Base-by-base conservation (phyloP, 805 yeast species). In the Cyberlindnera saturnus region DNA sequence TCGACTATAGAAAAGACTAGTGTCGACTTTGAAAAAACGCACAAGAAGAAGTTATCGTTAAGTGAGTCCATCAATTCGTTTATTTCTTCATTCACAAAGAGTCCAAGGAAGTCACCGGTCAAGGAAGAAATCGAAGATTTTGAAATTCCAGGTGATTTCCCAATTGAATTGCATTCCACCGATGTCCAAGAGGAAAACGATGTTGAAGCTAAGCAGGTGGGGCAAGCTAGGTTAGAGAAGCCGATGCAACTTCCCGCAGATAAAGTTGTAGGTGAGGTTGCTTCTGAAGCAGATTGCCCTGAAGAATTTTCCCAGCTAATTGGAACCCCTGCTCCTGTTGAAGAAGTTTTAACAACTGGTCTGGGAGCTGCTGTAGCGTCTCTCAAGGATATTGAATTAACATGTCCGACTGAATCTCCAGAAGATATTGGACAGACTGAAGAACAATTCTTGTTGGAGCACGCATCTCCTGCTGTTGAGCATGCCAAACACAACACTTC, bases 1-100 rank as follows among this genome's bases (percentile, higher is more conserved):
- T 37, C 56, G 9, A 56, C 61, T 3, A 18, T 56, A 1, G 36
- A 40, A 31, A 44, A 45, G 18, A 23, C 20, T 11, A 42, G 39
- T 8, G 15, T 34, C 15, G 17, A 39, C 4, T 20, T 36, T 1
- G 16, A 23, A 19, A 43, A 36, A 28, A 30, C 44, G 8, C 56
- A 50, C 28, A 46, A 40, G 38, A 55, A 52, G 44, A 48, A 51
- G 30, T 14, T 44, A 7, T 54, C 59, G 11, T 7, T 57, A 6
- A 46, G 53, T 36, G 53, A 50, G 4, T 54, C 60, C 1, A 52
- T 55, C 31, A 48, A 40, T 17, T 49, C 53, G 1, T 48, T 45
- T 20, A 44, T 53, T 9, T 44, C 55, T 3, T 45, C 55, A 4
- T 40, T 49, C 14, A 30, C 45, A 1, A 39, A 38, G 33, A 31